phyloP scores from a whole-genome alignment of 345 rosid genomes.

The Pugionium dolabratum region DNA sequence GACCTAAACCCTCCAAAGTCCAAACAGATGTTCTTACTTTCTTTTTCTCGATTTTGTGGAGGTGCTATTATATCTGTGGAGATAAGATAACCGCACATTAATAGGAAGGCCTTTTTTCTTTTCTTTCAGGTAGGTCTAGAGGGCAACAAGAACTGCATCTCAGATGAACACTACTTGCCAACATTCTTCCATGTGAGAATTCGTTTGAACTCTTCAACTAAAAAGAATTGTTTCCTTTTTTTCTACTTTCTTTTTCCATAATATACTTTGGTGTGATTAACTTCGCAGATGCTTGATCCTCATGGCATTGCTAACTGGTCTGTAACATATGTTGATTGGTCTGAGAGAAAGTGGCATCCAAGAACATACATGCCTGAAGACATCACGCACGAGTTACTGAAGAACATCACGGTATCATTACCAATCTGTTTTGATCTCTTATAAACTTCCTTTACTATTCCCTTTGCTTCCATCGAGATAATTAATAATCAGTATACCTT shows the following conservation, averaged over 20 bases:
- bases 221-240: neutral
- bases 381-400: slow-evolving; percentile 57
- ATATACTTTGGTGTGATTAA: slow-evolving; percentile 20
- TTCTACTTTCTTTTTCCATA: slow-evolving; percentile 8
- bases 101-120: slow-evolving; percentile 32
- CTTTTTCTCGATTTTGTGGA: neutral
- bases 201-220: neutral
- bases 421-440: slow-evolving; percentile 24
- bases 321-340: slow-evolving; percentile 98
- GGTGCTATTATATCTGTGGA: neutral
- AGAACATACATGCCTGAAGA: slow-evolving; percentile 73
- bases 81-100: slow-evolving; percentile 8
- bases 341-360: slow-evolving; percentile 98
- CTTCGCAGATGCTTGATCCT: slow-evolving; percentile 81
- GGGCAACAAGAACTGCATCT: slow-evolving; percentile 82
- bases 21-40: slow-evolving; percentile 17
- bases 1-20: slow-evolving; percentile 14
- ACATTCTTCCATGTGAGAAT: slow-evolving; percentile 82
- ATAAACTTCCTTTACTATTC: slow-evolving; percentile 1
- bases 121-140: slow-evolving; percentile 86
- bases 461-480: slow-evolving; percentile 17
- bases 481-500: neutral
- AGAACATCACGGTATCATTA: slow-evolving; percentile 64
- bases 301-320: slow-evolving; percentile 92
- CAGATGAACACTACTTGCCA: slow-evolving; percentile 97